A percentile compares a stretch with the other conserved stretches of the same genome.
These are phyloP conservation scores for Prunus mira DNA, from an alignment of 306 rosid genomes.

Conservation along the genomic window DNA sequence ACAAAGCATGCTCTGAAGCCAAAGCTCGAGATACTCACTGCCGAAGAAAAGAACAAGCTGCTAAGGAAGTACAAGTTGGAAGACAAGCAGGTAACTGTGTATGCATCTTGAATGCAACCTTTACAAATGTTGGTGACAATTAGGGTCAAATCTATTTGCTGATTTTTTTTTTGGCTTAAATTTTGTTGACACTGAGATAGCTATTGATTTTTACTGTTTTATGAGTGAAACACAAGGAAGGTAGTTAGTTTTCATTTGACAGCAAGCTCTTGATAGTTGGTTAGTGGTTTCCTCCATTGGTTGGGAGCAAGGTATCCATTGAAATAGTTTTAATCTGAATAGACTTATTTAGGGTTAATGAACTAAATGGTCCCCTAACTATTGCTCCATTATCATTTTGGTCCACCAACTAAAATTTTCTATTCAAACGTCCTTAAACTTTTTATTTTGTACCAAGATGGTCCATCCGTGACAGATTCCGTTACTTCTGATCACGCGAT, in stretches of 20 bases:
- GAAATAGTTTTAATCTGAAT: not conserved
- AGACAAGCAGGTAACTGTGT: constrained; percentile 40
- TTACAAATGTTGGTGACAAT: not conserved
- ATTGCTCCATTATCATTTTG: no score
- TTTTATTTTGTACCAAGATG: no score
- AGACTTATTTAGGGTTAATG: no score
- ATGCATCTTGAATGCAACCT: not conserved
- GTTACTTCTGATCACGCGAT: no score
- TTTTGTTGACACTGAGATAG: not conserved
- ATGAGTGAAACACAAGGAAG: not conserved
- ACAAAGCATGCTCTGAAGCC: constrained; percentile 46
- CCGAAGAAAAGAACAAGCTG: constrained; percentile 35
- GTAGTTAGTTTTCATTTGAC: not conserved
- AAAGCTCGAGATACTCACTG: constrained; percentile 36
- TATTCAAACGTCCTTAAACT: no score
- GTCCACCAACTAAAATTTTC: no score
- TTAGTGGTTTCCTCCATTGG: not conserved
- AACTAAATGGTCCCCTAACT: no score
- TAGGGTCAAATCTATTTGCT: not conserved
- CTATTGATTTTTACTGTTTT: not conserved
- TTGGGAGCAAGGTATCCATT: not conserved
- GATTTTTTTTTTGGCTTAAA: not conserved
- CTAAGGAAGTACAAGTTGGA: constrained; percentile 33
- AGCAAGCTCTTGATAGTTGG: not conserved
- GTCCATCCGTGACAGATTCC: no score